Evolutionary conservation across 768 basidiomycete genomes (phyloP).

Genomic region (Podaxis sp.): DNA sequence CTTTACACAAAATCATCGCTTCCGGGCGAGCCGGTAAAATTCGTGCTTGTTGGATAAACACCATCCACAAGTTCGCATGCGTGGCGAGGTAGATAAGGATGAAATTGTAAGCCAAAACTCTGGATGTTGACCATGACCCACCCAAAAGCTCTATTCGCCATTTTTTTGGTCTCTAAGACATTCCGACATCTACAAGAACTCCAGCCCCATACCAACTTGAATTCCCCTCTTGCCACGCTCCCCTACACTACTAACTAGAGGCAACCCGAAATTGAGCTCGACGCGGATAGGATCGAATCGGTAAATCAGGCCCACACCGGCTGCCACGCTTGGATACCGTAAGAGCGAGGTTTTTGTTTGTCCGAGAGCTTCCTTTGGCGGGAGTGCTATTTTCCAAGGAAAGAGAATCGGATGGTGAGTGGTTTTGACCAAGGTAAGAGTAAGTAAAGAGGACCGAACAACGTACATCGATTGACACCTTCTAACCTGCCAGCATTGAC

Average conservation of each 20-base stretch:
- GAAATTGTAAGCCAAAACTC: neutral
- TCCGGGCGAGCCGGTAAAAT: neutral
- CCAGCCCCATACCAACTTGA: slow-evolving; percentile 79
- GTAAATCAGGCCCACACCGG: slow-evolving; percentile 82
- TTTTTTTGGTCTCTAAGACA: too few relatives aligned
- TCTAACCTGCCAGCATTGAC: slow-evolving; percentile 81
- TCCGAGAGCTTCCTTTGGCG: slow-evolving; percentile 8
- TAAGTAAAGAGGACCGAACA: slow-evolving; percentile 2
- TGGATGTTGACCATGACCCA: slow-evolving; percentile 1
- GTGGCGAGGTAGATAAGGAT: neutral
- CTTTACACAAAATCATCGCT: too few relatives aligned
- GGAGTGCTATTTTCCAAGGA: slow-evolving; percentile 1
- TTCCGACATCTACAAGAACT: slow-evolving; percentile 56
- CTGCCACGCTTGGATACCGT: slow-evolving; percentile 46
- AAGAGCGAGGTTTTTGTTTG: slow-evolving; percentile 1
- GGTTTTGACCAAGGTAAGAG: neutral
- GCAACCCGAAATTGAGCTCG: slow-evolving; percentile 87
- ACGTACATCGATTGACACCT: slow-evolving; percentile 54
- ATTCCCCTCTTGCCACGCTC: slow-evolving; percentile 71
- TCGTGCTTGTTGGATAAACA: neutral
- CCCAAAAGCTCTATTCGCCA: neutral
- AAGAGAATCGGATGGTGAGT: neutral
- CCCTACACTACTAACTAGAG: slow-evolving; percentile 65
- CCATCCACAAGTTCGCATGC: neutral
- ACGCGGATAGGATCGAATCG: slow-evolving; percentile 81